Base-by-base conservation (phyloP, 2,329 filamentous ascomycete species). In the Capronia americana region DNA sequence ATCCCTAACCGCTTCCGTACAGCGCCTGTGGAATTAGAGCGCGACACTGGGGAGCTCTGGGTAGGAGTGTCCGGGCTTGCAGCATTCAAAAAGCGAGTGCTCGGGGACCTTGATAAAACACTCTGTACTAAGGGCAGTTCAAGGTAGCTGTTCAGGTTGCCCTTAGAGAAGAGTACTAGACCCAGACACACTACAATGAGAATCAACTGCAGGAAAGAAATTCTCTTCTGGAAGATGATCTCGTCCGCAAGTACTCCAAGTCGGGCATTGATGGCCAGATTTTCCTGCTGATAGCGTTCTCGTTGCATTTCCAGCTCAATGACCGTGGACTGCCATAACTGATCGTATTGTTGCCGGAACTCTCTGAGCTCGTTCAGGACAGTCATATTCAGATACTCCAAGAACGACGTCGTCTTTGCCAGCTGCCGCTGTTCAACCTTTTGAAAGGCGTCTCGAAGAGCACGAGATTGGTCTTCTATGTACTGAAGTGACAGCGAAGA, bases 281-380 rank as follows among this genome's bases (percentile, higher is more conserved):
- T 90, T 75, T 98, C 93, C 63, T 88, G 86, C 74, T 93, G 88
- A 17, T 92, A 92, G 72, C 92, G 89, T 75, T 96, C 91, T 50
- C 92, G 89, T 77, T 97, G 94, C 50, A 88, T 89, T 76, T 97
- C 93, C 14, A 98, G 86, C 32, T 96, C 93, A 63, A 97, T 89
- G 24, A 97, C 90, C 11, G 96, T 97, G 23, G 91, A 94, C 78
- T 97, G 93, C 93, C 94, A 98, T 12, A 98, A 88, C 75, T 97
- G 92, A 75, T 98, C 94, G 77, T 98, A 98, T 76, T 97, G 91
- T 65, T 89, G 87, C 60, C 92, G 87, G 69, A 95, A 90, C 57
- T 85, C 87, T 68, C 87, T 87, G 41, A 97, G 82, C 77, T 99
- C 95, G 17, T 87, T 85, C 46, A 96, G 85, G 0, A 98, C 92